These are phyloP conservation scores for Saksenaea vasiformis DNA, from an alignment of 371 early-diverging fungal species.

Conservation along the genomic window DNA sequence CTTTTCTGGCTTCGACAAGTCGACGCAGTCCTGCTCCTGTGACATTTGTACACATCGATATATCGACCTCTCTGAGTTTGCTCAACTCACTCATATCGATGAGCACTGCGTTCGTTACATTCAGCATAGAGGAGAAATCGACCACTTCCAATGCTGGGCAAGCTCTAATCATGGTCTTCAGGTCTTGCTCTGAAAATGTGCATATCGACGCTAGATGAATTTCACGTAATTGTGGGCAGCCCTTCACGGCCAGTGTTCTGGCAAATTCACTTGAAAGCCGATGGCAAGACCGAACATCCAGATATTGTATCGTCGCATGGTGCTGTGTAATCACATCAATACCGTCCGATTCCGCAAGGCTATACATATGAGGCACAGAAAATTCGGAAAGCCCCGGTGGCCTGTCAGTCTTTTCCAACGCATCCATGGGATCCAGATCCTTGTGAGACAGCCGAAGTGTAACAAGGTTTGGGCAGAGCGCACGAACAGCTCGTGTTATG, in stretches of 20 bases:
- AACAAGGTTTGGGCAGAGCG: slow-evolving; percentile 4
- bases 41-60: slow-evolving; percentile 24
- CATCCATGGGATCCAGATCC: slow-evolving; percentile 9
- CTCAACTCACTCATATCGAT: slow-evolving; percentile 10
- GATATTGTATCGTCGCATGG: neutral
- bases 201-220: neutral
- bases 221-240: slow-evolving; percentile 5
- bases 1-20: slow-evolving; percentile 15
- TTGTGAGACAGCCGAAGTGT: slow-evolving; percentile 8
- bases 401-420: neutral
- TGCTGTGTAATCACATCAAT: neutral
- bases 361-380: neutral
- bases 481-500: neutral
- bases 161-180: slow-evolving; percentile 4
- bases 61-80: slow-evolving; percentile 18
- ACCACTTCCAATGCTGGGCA: slow-evolving; percentile 8
- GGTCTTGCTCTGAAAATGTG: neutral
- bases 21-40: slow-evolving; percentile 33
- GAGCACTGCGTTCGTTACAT: slow-evolving; percentile 22
- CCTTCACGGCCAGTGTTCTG: neutral
- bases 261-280: neutral
- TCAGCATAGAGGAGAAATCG: neutral
- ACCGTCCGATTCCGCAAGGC: neutral
- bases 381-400: slow-evolving; percentile 1
- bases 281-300: slow-evolving; percentile 6